Base-by-base conservation (phyloP, 2,329 filamentous ascomycete species). In the Xylariaceae sp. region DNA sequence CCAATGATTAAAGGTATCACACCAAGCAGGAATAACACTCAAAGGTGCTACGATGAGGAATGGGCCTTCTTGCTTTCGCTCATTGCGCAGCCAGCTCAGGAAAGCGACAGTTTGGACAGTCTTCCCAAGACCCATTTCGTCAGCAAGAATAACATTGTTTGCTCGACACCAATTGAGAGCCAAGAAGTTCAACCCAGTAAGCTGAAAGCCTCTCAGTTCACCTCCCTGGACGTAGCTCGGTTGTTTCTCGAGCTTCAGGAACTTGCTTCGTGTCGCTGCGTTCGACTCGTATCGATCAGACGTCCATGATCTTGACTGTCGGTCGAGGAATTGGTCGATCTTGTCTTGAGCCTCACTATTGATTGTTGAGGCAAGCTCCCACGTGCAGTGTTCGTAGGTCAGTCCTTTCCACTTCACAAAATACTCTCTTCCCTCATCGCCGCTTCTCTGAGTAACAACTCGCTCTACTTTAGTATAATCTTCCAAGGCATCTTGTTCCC, bases 81-180 rank as follows among this genome's bases (percentile, higher is more conserved):
- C 87, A 74, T 98, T 93, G 52, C 91, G 90, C 57, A 99, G 82
- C 93, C 95, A 99, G 71, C 93, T 97, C 73, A 99, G 89, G 73
- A 98, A 98, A 0, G 93, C 88, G 23, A 99, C 93, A 0, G 93
- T 97, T 75, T 99, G 95, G 0, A 99, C 95, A 0, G 95, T 99
- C 77, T 99, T 99, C 23, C 95, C 95, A 14, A 99, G 82, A 67
- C 95, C 95, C 95, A 99, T 99, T 75, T 99, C 95, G 71, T 99
- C 95, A 47, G 95, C 95, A 50, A 99, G 83, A 66, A 99, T 97
- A 69, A 98, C 95, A 67, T 98, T 99, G 73, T 95, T 95, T 52
- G 87, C 88, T 68, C 89, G 88, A 50, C 90, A 91, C 96, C 96
- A 99, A 74, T 98, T 96, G 75, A 96, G 91, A 44, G 91, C 91